Conservation (phyloP, 1,284 basidiomycete genomes). For the Meira miltonrushii region DNA sequence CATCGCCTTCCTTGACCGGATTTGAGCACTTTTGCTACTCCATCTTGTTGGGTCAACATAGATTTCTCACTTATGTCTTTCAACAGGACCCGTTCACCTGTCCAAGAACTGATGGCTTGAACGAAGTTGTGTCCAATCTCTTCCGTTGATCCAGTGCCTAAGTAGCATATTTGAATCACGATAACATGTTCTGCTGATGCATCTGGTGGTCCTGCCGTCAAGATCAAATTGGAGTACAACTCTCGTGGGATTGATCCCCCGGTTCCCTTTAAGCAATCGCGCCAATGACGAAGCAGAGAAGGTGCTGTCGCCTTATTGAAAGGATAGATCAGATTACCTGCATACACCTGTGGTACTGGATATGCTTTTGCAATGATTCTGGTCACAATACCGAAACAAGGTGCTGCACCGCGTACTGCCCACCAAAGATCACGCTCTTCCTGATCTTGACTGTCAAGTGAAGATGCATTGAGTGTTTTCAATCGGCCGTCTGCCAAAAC, state of each 20-base stretch:
- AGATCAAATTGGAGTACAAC: conserved; percentile 78
- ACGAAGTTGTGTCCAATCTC: conserved; percentile 62
- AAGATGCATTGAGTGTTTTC: conserved; percentile 33
- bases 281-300: conserved; percentile 80
- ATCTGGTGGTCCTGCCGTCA: conserved; percentile 70
- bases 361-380: conserved; percentile 78
- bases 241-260: conserved; percentile 60
- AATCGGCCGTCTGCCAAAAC: conserved; percentile 47
- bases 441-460: conserved; percentile 27
- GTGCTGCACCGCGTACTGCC: conserved; percentile 78
- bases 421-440: conserved; percentile 64
- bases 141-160: conserved; percentile 67
- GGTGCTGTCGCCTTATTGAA: conserved; percentile 77
- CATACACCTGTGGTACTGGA: conserved; percentile 79
- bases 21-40: conserved; percentile 77
- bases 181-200: conserved; percentile 57
- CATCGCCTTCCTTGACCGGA: conserved; percentile 61
- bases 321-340: conserved; percentile 81
- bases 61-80: conserved; percentile 84
- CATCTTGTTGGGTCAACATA: conserved; percentile 80
- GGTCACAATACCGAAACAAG: conserved; percentile 77
- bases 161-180: conserved; percentile 81
- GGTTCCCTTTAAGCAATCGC: conserved; percentile 76
- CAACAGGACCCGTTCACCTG: conserved; percentile 65
- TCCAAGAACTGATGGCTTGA: conserved; percentile 77